Conservation (phyloP, 2,329 filamentous ascomycete genomes). For the Bisporella sp. region DNA sequence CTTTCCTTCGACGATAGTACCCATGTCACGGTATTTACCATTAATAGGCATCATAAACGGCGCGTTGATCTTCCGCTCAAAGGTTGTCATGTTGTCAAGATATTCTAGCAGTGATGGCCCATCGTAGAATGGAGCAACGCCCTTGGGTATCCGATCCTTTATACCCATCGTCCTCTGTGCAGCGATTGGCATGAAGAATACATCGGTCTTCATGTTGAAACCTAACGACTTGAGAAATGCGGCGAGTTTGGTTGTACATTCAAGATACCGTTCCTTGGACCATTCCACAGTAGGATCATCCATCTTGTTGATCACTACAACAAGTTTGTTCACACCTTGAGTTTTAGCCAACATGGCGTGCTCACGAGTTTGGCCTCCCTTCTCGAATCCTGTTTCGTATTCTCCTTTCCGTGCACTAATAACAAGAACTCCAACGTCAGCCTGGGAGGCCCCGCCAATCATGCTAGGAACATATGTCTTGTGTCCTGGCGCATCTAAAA, state of each 20-base stretch:
- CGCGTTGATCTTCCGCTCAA: slow-evolving; percentile 93
- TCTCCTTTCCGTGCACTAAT: slow-evolving; percentile 96
- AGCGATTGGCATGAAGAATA: slow-evolving; percentile 94
- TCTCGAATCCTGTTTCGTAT: slow-evolving; percentile 97
- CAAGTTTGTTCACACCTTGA: slow-evolving; percentile 92
- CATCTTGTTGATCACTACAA: slow-evolving; percentile 99
- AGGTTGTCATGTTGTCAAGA: slow-evolving; percentile 84
- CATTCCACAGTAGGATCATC: slow-evolving; percentile 94
- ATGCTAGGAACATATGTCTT: slow-evolving; percentile 98
- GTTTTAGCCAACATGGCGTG: slow-evolving; percentile 98
- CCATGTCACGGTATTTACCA: slow-evolving; percentile 95
- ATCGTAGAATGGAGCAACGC: slow-evolving; percentile 73
- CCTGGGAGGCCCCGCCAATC: slow-evolving; percentile 92
- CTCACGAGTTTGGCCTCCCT: slow-evolving; percentile 93
- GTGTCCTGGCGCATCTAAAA: slow-evolving; percentile 93
- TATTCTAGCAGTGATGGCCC: slow-evolving; percentile 91
- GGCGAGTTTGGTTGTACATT: slow-evolving; percentile 83
- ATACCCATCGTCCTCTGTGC: slow-evolving; percentile 82
- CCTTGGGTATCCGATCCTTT: slow-evolving; percentile 77
- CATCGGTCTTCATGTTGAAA: slow-evolving; percentile 89
- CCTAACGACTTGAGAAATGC: slow-evolving; percentile 87
- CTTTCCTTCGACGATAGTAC: slow-evolving; percentile 96
- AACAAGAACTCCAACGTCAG: slow-evolving; percentile 89
- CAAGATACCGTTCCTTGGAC: slow-evolving; percentile 86
- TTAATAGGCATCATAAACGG: slow-evolving; percentile 99